Base-by-base conservation (phyloP, 2,329 filamentous ascomycete genomes). In the Aureobasidium sp. region DNA sequence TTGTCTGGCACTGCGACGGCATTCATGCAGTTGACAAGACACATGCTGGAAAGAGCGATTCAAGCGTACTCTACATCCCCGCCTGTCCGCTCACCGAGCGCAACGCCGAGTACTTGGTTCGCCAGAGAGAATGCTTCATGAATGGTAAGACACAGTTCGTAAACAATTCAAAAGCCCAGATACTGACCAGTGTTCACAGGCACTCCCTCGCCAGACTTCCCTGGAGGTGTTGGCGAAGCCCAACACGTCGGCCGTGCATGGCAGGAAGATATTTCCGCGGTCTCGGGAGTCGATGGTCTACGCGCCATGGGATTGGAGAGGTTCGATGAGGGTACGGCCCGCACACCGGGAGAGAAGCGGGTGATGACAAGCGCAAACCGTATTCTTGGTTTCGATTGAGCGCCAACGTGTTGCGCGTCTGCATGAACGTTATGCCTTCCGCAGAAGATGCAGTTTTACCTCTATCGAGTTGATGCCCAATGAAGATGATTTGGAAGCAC, bases 21-120 rank as follows among this genome's bases (percentile, higher is more conserved):
- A 84, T 91, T 38, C 89, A 95, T 64, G 79, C 87, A 0, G 89
- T 95, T 0, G 89, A 95, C 69, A 83, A 80, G 60, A 74, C 79
- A 76, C 0, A 84, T 84, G 0, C 79, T 77, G 0, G 84, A 83
- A 25, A 38, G 35, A 25, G 37, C 17, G 44, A 50, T 17, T 49
- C 38, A 11, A 42, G 34, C 5, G 49, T 55, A 8, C 45, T 57
- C 53, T 95, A 95, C 63, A 93, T 95, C 50, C 88, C 89, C 0
- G 83, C 87, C 0, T 90, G 86, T 41, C 88, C 89, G 0, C 75
- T 87, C 16, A 93, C 87, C 1, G 79, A 84, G 56, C 70, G 74
- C 44, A 94, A 90, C 60, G 81, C 84, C 0, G 69, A 77, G 14
- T 90, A 89, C 63, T 72, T 91, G 1, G 73, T 70, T 1, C 76